phyloP scores from a whole-genome alignment of 2,329 filamentous ascomycete species.

The Paramyrothecium roridum region DNA sequence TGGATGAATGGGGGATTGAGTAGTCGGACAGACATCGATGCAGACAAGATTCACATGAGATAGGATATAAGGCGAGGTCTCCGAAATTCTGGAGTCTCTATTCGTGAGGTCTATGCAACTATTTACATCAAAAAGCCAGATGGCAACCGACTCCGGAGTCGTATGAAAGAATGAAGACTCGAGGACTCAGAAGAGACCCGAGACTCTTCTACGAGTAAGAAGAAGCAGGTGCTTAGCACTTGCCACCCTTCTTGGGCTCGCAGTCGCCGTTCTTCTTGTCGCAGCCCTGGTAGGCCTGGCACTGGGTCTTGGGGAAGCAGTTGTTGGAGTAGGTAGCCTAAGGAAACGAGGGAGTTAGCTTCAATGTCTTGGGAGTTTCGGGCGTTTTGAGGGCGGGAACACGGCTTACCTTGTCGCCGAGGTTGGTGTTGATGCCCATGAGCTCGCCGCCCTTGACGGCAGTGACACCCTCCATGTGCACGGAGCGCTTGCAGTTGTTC shows the following conservation, averaged over 20 bases:
- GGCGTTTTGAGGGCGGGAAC: no score
- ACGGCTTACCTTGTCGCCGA: constrained; percentile 22
- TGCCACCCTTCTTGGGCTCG: constrained; percentile 21
- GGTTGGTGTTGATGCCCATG: constrained; percentile 39
- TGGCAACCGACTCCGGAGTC: no score
- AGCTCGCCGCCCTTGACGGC: constrained; percentile 37
- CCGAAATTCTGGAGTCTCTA: no score
- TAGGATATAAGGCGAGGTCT: no score
- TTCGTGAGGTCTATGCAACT: no score
- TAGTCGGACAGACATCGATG: no score
- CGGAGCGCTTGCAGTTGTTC: constrained; percentile 34
- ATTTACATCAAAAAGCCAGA: no score
- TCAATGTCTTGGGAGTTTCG: constrained; percentile 1
- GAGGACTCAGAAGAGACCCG: no score
- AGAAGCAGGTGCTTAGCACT: constrained; percentile 16
- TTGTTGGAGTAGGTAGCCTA: constrained; percentile 25
- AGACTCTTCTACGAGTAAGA: not conserved
- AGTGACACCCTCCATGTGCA: constrained; percentile 39
- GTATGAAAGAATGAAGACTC: no score
- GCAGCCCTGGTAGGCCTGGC: constrained; percentile 24
- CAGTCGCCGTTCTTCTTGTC: constrained; percentile 23
- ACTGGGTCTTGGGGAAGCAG: constrained; percentile 22
- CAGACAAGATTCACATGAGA: no score
- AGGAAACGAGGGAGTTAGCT: no score
- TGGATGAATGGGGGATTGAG: no score